Conservation (phyloP, 1,284 basidiomycete genomes). For the Pascua guehoae region DNA sequence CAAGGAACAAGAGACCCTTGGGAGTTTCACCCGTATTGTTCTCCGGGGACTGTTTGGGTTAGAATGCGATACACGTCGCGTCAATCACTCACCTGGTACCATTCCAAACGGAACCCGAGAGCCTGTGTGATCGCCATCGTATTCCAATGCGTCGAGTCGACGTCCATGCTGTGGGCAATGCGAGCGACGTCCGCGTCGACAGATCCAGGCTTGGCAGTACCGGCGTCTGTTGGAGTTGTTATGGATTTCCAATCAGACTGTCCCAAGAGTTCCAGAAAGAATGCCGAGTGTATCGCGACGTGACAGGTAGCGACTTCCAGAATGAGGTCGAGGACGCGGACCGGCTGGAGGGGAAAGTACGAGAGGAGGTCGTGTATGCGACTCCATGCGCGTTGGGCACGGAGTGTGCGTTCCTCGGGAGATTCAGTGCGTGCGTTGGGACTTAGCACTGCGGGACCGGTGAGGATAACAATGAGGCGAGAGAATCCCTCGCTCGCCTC, state of each 20-base stretch:
- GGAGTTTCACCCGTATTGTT: constrained; percentile 56
- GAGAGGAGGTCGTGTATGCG: constrained; percentile 85
- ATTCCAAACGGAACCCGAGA: constrained; percentile 90
- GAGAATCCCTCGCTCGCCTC: constrained; percentile 98
- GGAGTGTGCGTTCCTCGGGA: constrained; percentile 48
- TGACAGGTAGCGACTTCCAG: constrained; percentile 85
- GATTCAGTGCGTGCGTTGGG: constrained; percentile 7
- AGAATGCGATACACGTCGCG: not conserved
- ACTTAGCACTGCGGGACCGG: constrained; percentile 57
- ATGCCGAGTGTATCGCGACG: constrained; percentile 77
- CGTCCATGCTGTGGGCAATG: constrained; percentile 46
- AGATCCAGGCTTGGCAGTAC: not conserved
- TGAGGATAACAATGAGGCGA: constrained; percentile 77
- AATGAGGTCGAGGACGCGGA: constrained; percentile 87
- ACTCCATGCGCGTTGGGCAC: constrained; percentile 74
- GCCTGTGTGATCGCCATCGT: constrained; percentile 76
- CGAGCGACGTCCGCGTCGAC: constrained; percentile 37
- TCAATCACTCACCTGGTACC: constrained; percentile 68
- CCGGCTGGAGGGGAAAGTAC: constrained; percentile 93
- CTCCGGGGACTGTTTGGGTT: constrained; percentile 46
- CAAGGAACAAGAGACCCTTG: constrained; percentile 70
- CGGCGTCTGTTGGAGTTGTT: not conserved
- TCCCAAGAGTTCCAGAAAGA: constrained; percentile 79
- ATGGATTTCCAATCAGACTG: constrained; percentile 1
- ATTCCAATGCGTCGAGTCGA: constrained; percentile 42